phyloP scores from a whole-genome alignment of 2,329 filamentous ascomycete genomes.

The Drechslerella stenobrocha region DNA sequence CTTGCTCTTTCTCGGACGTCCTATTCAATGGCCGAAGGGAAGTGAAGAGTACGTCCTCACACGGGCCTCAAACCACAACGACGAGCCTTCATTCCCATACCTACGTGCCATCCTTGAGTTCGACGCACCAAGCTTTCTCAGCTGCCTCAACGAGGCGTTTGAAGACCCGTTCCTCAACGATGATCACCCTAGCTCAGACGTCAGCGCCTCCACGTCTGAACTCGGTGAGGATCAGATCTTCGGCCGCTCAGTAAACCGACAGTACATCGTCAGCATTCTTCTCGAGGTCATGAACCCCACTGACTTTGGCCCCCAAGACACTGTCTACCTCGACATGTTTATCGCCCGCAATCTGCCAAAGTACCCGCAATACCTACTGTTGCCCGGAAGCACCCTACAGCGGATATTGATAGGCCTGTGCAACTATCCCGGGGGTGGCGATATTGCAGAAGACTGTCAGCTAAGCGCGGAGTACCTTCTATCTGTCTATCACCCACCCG shows the following conservation, averaged over 20 bases:
- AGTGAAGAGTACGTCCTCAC: slow-evolving; percentile 66
- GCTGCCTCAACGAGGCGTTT: slow-evolving; percentile 93
- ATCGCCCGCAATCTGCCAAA: slow-evolving; percentile 94
- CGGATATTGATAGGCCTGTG: slow-evolving; percentile 81
- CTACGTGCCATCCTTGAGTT: slow-evolving; percentile 82
- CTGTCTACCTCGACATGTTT: slow-evolving; percentile 97
- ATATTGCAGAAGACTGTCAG: slow-evolving; percentile 89
- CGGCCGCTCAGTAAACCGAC: slow-evolving; percentile 76
- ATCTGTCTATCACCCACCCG: slow-evolving; percentile 87
- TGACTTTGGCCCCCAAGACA: slow-evolving; percentile 77
- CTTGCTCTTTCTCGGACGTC: slow-evolving; percentile 86
- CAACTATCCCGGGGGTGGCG: slow-evolving; percentile 71
- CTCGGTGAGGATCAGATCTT: slow-evolving; percentile 67
- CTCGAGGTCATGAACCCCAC: slow-evolving; percentile 82
- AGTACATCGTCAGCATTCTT: slow-evolving; percentile 88
- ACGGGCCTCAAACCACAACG: slow-evolving; percentile 59
- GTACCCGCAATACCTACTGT: slow-evolving; percentile 90
- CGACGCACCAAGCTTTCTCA: slow-evolving; percentile 88
- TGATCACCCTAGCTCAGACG: slow-evolving; percentile 57
- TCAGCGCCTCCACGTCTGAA: slow-evolving; percentile 52
- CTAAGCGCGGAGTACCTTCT: slow-evolving; percentile 95
- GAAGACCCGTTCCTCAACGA: slow-evolving; percentile 93
- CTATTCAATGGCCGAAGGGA: slow-evolving; percentile 72
- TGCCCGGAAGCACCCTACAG: slow-evolving; percentile 82
- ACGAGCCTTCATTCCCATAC: slow-evolving; percentile 80